Evolutionary conservation across 2,329 filamentous ascomycete species (phyloP).

Genomic region (Chaetomiaceae sp.): DNA sequence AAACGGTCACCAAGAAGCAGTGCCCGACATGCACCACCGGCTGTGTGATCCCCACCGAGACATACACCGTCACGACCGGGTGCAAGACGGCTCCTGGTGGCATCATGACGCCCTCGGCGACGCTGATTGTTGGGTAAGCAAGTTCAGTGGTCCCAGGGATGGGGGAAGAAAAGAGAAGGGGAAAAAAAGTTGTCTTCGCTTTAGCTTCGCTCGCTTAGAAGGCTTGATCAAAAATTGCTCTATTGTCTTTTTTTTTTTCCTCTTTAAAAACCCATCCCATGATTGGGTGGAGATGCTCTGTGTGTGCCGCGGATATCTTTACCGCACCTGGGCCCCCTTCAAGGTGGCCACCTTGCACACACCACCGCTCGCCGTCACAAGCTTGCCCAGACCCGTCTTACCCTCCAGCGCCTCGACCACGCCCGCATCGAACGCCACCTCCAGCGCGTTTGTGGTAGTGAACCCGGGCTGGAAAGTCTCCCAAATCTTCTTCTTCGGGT

Average conservation of each 20-base stretch:
- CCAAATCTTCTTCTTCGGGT: slow-evolving; percentile 99
- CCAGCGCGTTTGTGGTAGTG: slow-evolving; percentile 74
- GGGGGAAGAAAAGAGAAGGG: background rate
- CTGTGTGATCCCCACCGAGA: slow-evolving; percentile 27
- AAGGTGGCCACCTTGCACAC: slow-evolving; percentile 79
- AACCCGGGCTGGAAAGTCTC: slow-evolving; percentile 95
- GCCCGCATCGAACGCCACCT: slow-evolving; percentile 81
- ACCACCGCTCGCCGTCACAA: slow-evolving; percentile 74
- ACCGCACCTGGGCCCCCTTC: slow-evolving; percentile 78
- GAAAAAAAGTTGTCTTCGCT: background rate
- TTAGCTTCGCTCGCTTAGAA: background rate
- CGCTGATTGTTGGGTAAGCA: background rate
- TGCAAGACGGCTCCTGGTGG: slow-evolving; percentile 14
- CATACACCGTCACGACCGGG: slow-evolving; percentile 23
- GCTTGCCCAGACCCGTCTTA: slow-evolving; percentile 61
- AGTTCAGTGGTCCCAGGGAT: too few relatives aligned
- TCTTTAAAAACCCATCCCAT: background rate
- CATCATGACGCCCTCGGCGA: slow-evolving; percentile 1
- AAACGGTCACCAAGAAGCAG: slow-evolving; percentile 17
- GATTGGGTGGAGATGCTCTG: too few relatives aligned
- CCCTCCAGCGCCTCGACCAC: slow-evolving; percentile 68
- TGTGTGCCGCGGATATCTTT: slow-evolving; percentile 31
- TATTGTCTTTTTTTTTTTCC: background rate
- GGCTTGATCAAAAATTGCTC: background rate
- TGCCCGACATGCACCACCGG: slow-evolving; percentile 29